Percentiles rank a stretch among this genome's conserved stretches.
phyloP scores from a whole-genome alignment of 2,329 filamentous ascomycete genomes.

The Pseudogymnoascus sp. region DNA sequence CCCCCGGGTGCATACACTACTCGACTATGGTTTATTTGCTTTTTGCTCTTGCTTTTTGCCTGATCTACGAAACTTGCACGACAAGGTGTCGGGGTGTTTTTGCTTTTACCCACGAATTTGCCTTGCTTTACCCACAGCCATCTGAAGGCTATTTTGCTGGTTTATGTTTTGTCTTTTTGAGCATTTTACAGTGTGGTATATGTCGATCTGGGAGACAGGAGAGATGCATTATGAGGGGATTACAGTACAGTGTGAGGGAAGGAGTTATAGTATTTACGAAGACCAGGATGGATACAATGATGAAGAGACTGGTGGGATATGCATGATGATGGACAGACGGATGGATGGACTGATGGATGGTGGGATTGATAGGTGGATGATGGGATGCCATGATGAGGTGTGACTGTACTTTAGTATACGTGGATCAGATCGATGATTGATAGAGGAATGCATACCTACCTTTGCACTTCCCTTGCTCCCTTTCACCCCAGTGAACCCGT shows the following conservation, averaged over 20 bases:
- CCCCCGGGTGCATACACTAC: no score
- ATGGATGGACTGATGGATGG: not conserved
- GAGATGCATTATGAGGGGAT: not conserved
- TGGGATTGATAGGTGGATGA: not conserved
- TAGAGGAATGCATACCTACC: not conserved
- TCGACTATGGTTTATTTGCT: not conserved
- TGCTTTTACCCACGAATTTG: not conserved
- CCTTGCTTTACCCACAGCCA: not conserved
- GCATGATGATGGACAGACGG: not conserved
- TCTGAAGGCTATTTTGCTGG: not conserved
- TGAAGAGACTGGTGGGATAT: no score
- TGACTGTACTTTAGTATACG: not conserved
- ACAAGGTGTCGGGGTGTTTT: not conserved
- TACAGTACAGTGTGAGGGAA: not conserved
- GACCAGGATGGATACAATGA: not conserved
- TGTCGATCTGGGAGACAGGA: not conserved
- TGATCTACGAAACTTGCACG: not conserved
- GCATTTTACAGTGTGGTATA: not conserved
- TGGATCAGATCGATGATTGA: not conserved
- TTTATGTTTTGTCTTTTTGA: not conserved
- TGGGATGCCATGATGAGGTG: not conserved
- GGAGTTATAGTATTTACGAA: not conserved
- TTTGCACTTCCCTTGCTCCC: not conserved
- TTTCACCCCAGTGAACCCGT: not conserved
- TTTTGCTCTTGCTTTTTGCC: not conserved